Conservation (phyloP, 1,139 yeast species). For the Kodamaea plutei region DNA sequence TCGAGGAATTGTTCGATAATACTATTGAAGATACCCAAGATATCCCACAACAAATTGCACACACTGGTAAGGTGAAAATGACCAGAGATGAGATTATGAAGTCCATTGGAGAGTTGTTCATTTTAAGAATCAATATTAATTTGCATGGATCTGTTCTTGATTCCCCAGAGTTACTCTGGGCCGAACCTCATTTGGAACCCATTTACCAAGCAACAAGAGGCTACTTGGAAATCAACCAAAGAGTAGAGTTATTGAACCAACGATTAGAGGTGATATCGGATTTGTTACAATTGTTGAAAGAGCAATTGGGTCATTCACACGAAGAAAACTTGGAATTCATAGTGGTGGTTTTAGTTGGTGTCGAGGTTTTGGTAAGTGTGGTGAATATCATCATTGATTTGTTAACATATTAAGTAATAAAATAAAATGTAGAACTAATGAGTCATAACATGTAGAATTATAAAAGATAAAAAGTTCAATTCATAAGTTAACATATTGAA, state of each 20-base stretch:
- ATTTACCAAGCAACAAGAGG: slow-evolving; percentile 96
- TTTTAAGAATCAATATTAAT: slow-evolving; percentile 83
- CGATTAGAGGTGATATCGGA: slow-evolving; percentile 91
- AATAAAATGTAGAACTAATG: no score
- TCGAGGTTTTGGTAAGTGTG: slow-evolving; percentile 84
- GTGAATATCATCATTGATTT: slow-evolving; percentile 55
- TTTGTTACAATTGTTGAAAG: slow-evolving; percentile 90
- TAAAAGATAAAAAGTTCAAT: no score
- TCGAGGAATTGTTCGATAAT: slow-evolving; percentile 92
- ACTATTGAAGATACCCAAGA: slow-evolving; percentile 96
- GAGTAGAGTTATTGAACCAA: slow-evolving; percentile 85
- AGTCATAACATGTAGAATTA: no score
- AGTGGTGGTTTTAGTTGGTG: slow-evolving; percentile 88
- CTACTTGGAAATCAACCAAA: slow-evolving; percentile 86
- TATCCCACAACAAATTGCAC: slow-evolving; percentile 92
- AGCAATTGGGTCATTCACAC: slow-evolving; percentile 89
- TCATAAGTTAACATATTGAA: no score
- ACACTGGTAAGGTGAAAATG: slow-evolving; percentile 93
- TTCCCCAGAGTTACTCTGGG: slow-evolving; percentile 98
- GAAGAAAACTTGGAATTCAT: slow-evolving; percentile 89
- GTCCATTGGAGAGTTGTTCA: slow-evolving; percentile 91
- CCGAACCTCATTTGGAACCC: slow-evolving; percentile 96
- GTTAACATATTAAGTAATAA: slow-evolving; percentile 25
- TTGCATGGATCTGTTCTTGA: slow-evolving; percentile 93
- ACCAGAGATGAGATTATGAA: slow-evolving; percentile 92